A percentile compares a stretch with the other conserved stretches of the same genome.
Evolutionary conservation across 257 asterid genomes (phyloP).

Genomic region (Rehmannia glutinosa): DNA sequence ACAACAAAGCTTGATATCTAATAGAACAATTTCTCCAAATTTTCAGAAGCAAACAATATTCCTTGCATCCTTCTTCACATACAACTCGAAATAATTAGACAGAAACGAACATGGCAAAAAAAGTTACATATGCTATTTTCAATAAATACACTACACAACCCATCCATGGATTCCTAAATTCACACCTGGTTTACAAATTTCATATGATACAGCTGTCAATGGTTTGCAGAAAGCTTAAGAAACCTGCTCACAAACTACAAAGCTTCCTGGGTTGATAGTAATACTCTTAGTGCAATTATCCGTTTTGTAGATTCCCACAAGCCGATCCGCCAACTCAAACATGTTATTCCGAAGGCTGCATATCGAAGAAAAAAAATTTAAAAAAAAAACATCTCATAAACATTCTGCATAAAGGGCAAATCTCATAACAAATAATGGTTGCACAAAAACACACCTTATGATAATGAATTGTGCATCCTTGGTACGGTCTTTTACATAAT

Average conservation of each 20-base stretch:
- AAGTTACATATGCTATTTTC: neutral
- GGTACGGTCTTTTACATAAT: conserved; percentile 96
- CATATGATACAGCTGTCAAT: neutral
- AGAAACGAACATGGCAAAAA: neutral
- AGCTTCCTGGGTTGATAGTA: conserved; percentile 91
- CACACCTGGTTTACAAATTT: neutral
- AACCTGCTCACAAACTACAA: conserved; percentile 68
- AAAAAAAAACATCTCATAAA: neutral
- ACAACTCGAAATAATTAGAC: neutral
- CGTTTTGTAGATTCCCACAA: conserved; percentile 92
- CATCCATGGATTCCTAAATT: neutral
- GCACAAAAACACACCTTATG: conserved; percentile 50
- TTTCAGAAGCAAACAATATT: neutral
- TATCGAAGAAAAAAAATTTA: neutral
- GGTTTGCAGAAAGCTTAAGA: conserved; percentile 22
- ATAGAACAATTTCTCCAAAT: too few relatives aligned
- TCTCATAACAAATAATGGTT: too few relatives aligned
- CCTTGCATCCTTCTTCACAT: too few relatives aligned
- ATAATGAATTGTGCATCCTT: conserved; percentile 98
- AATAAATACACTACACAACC: neutral
- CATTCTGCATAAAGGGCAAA: neutral
- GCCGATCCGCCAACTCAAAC: conserved; percentile 95
- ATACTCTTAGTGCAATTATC: conserved; percentile 96
- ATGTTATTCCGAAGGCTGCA: conserved; percentile 92
- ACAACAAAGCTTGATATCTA: too few relatives aligned